Conservation (phyloP, 495 filamentous ascomycete genomes). For the Lasiosphaeria hispida region DNA sequence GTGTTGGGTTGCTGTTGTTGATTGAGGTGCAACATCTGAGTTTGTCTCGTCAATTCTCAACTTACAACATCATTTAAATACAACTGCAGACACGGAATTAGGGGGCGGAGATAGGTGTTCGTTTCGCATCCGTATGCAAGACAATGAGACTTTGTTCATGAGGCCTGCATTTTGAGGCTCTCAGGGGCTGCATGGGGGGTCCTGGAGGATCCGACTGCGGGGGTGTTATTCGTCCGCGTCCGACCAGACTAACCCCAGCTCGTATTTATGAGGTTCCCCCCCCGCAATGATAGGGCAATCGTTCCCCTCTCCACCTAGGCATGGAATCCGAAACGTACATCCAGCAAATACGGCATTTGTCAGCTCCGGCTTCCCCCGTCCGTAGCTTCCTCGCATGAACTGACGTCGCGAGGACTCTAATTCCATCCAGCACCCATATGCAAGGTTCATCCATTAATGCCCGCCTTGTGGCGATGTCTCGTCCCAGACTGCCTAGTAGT, state of each 20-base stretch:
- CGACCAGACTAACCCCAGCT: background rate
- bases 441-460: too few species aligned
- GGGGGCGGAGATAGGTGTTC: conserved; percentile 1
- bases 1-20: background rate
- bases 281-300: background rate
- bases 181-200: background rate
- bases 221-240: background rate
- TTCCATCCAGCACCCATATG: too few species aligned
- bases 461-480: too few species aligned
- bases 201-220: background rate
- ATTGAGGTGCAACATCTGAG: too few species aligned
- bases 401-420: too few species aligned
- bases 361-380: too few species aligned
- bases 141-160: background rate
- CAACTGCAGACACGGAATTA: background rate
- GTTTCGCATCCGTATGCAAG: background rate
- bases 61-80: background rate
- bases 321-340: too few species aligned
- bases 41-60: background rate
- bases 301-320: background rate
- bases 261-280: background rate
- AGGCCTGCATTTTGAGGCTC: background rate
- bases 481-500: too few species aligned
- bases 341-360: too few species aligned
- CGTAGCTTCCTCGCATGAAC: too few species aligned